A percentile compares a stretch with the other conserved stretches of the same genome.
These are phyloP conservation scores for Allantophomopsis cytisporea DNA, from an alignment of 2,329 filamentous ascomycete species.

Conservation along the genomic window DNA sequence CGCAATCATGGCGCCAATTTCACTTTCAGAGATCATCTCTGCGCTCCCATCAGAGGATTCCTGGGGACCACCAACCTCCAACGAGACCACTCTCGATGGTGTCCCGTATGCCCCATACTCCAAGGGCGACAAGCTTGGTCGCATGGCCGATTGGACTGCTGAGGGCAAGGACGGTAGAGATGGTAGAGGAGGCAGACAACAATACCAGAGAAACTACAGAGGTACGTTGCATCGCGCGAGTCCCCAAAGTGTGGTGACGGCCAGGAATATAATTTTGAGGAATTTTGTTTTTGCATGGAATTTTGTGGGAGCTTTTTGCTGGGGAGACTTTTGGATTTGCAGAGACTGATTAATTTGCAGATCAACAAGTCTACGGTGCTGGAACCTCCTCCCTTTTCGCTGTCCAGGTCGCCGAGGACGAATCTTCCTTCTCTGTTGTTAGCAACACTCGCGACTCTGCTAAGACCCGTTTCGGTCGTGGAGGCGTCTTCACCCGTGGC, in stretches of 20 bases:
- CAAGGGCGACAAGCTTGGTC: constrained; percentile 95
- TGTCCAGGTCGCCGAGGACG: constrained; percentile 84
- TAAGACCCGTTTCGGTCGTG: constrained; percentile 79
- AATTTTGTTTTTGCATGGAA: too few relatives aligned
- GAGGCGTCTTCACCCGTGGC: constrained; percentile 78
- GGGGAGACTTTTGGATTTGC: not conserved
- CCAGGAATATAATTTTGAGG: not conserved
- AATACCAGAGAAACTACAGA: constrained; percentile 89
- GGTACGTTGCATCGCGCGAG: constrained; percentile 35
- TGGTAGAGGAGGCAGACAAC: constrained; percentile 61
- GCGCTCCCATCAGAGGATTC: constrained; percentile 61
- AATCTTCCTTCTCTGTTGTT: constrained; percentile 94
- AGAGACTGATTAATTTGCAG: constrained; percentile 27
- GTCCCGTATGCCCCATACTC: constrained; percentile 97
- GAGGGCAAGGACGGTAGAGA: constrained; percentile 77
- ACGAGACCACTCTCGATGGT: constrained; percentile 81
- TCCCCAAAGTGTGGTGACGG: not conserved
- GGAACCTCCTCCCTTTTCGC: constrained; percentile 79
- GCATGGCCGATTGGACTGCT: constrained; percentile 96
- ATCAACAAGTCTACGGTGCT: constrained; percentile 93
- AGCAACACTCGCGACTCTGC: constrained; percentile 82
- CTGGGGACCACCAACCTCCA: constrained; percentile 78
- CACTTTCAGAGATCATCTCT: constrained; percentile 53
- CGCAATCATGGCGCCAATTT: constrained; percentile 34
- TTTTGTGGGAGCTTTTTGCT: not conserved